Evolutionary conservation across 2,329 filamentous ascomycete species (phyloP).

Genomic region (Phialocephala subalpina): DNA sequence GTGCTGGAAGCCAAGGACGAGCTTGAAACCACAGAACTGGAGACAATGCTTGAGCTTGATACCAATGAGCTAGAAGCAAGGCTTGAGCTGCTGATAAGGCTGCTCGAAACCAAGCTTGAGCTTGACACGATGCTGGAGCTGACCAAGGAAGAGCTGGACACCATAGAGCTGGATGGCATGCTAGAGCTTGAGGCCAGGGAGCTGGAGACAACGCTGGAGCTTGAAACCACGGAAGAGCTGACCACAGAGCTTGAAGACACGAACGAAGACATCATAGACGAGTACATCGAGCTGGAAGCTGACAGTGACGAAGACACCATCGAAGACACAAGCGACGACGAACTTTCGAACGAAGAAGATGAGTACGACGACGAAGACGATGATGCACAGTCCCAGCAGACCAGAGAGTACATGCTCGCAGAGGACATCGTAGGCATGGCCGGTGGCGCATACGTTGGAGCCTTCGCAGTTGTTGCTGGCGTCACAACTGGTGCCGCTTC

Average conservation of each 20-base stretch:
- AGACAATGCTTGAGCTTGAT: too few relatives aligned
- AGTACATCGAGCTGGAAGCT: not conserved
- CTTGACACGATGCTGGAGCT: too few relatives aligned
- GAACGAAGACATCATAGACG: not conserved
- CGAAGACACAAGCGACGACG: not conserved
- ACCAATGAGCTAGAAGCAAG: too few relatives aligned
- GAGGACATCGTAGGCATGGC: not conserved
- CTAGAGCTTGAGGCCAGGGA: not conserved
- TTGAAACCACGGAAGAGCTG: not conserved
- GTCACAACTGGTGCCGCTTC: too few relatives aligned
- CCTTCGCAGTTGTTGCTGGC: too few relatives aligned
- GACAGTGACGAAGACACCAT: not conserved
- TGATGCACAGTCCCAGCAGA: not conserved
- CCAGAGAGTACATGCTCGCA: not conserved
- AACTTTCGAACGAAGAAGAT: conserved; percentile 4
- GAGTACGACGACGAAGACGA: not conserved
- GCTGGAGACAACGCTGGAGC: not conserved
- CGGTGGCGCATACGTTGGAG: not conserved
- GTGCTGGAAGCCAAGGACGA: not conserved
- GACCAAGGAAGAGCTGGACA: not conserved
- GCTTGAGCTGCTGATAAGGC: too few relatives aligned
- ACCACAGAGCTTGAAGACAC: conserved; percentile 1
- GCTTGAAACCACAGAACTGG: too few relatives aligned
- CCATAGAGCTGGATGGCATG: not conserved
- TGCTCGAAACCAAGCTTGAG: too few relatives aligned